Evolutionary conservation across 495 filamentous ascomycete genomes (phyloP).

Genomic region (Penicillium egyptiacum): DNA sequence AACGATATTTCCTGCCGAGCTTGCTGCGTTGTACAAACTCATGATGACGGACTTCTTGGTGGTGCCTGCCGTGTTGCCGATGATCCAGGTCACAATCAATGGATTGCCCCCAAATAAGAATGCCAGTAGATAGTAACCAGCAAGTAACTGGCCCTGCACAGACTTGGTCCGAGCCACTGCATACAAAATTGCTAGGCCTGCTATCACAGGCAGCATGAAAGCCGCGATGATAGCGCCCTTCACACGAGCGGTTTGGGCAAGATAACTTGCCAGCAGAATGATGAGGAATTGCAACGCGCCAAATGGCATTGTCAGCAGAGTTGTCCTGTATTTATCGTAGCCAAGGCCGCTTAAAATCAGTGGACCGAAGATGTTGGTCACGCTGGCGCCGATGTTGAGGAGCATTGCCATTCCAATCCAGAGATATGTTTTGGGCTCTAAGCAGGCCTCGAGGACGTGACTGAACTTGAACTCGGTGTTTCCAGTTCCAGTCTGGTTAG

Average conservation of each 20-base stretch:
- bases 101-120: conserved; percentile 58
- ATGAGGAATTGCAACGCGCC: conserved; percentile 46
- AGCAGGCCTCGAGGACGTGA: conserved; percentile 46
- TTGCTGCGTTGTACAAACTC: conserved; percentile 48
- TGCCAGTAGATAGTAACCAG: conserved; percentile 61
- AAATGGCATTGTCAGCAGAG: conserved; percentile 52
- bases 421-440: conserved; percentile 52
- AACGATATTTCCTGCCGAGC: conserved; percentile 48
- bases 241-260: conserved; percentile 48
- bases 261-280: conserved; percentile 44
- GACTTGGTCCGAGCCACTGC: conserved; percentile 43
- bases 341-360: conserved; percentile 61
- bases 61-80: conserved; percentile 49
- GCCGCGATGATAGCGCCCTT: conserved; percentile 51
- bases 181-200: conserved; percentile 57
- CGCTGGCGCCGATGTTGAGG: conserved; percentile 61
- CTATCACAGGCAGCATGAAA: conserved; percentile 56
- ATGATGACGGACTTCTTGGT: conserved; percentile 57
- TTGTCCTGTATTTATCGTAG: conserved; percentile 56
- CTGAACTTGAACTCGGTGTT: conserved; percentile 45
- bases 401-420: conserved; percentile 55
- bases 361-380: conserved; percentile 60
- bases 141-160: conserved; percentile 47
- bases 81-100: conserved; percentile 51
- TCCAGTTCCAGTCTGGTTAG: conserved; percentile 61